Base-by-base conservation (phyloP, 306 rosid genomes). In the Inga laurina region DNA sequence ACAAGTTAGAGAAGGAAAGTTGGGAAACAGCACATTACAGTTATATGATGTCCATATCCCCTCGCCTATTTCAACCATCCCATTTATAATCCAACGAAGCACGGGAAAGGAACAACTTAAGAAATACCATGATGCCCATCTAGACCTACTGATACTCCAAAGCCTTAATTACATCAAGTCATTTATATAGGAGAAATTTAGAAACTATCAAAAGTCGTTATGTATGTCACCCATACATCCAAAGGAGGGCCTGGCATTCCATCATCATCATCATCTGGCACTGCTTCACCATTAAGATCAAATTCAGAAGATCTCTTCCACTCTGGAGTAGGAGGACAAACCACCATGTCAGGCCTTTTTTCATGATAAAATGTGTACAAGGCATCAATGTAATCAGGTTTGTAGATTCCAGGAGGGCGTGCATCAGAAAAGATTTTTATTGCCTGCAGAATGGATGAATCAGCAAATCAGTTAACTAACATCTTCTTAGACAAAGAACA, bases 391-490 rank as follows among this genome's bases (percentile, higher is more conserved):
- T 97, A 97, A 81, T 97, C 98, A 22, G 97, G 95, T 87, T 97
- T 97, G 87, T 97, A 97, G 81, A 97, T 97, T 87, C 99, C 99
- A 1, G 99, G 99, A 85, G 99, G 97, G 18, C 99, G 98, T 80
- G 94, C 97, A 0, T 94, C 97, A 39, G 98, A 83, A 91, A 97
- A 97, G 22, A 37, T 70, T 86, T 91, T 89, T 76, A 97, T 81
- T 80, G 99, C 99, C 99, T 97, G 86, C 84, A 85, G 62, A 87
- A 81, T 56, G 76, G 83, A 57, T 56, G 81, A 81, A 75, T 52
- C 44, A 62, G 83, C 54, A 82, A 75, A 66, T 37, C 72, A 27
- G 68, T 72, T 22, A 74, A 35, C 30, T 57, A 64, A 73, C 54
- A 78, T 32, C 3, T 39, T 76, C 62, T 65, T 74, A 24, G 39